Percentiles rank a stretch among this genome's conserved stretches.
Conservation (phyloP, 2,329 filamentous ascomycete genomes). For the Pestalotiopsis sp. region DNA sequence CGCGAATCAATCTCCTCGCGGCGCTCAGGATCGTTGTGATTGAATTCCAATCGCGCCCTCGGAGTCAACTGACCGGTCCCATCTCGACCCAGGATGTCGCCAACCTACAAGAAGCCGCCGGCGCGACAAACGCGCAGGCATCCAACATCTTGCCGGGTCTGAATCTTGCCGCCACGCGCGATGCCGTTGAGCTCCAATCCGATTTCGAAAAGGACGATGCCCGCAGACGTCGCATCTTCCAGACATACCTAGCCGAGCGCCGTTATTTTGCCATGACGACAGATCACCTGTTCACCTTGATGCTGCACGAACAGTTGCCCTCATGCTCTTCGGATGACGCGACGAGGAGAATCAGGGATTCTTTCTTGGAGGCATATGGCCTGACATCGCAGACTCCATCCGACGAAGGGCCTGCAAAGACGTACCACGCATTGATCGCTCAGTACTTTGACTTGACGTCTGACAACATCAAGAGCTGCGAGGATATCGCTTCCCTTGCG, state of each 20-base stretch:
- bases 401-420: conserved; percentile 33
- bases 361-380: conserved; percentile 31
- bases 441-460: conserved; percentile 49
- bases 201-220: conserved; percentile 63
- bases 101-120: conserved; percentile 74
- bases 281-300: conserved; percentile 54
- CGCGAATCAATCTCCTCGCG: conserved; percentile 75
- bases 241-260: conserved; percentile 71
- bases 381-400: conserved; percentile 30
- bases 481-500: conserved; percentile 49
- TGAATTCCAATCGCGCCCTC: conserved; percentile 81
- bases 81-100: conserved; percentile 77
- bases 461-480: conserved; percentile 49
- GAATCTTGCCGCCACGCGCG: conserved; percentile 43
- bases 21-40: conserved; percentile 78
- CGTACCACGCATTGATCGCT: conserved; percentile 45
- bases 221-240: conserved; percentile 67
- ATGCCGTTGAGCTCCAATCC: conserved; percentile 55
- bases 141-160: conserved; percentile 57
- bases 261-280: conserved; percentile 65
- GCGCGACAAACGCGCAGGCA: conserved; percentile 60
- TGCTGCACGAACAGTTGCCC: conserved; percentile 38
- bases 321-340: conserved; percentile 23
- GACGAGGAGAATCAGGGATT: conserved; percentile 27
- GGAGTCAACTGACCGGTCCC: conserved; percentile 67